Evolutionary conservation across 2,329 filamentous ascomycete species (phyloP), one percentile per base, ranked within the genome.

Genomic region (Apiospora aurea): DNA sequence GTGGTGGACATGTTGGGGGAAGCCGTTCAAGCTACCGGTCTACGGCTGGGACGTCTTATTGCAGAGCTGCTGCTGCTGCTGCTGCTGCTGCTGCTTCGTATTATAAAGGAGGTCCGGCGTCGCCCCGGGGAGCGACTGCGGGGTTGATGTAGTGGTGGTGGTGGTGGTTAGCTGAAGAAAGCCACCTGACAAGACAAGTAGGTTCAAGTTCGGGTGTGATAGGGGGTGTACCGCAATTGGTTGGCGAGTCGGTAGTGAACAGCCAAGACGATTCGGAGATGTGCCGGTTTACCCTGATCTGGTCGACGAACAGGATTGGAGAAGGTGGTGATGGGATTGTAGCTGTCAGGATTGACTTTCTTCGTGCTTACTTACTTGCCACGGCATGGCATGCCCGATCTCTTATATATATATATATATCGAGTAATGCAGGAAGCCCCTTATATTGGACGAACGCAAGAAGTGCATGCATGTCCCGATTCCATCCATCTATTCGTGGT

Each of bases 351-450:
- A 57, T 57, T 14, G 14, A 34, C 6, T 21, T 29, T 47, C 18
- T 7, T 38, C 26, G 26, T 38, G 29, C 14, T 38, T 61, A 38
- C 26, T 38, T 61, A 49, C 21, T 49, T n/a, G n/a, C 18, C 6
- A 7, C 21, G 7, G 6, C 53, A 34, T 18, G 53, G 29, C 8
- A 26, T 61, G 53, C 10, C 29, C 34, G 53, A 10, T 49, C 53
- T 38, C 29, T 38, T 61, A 61, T 61, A 61, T 53, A 53, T 61
- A 61, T 61, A 61, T 61, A 61, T 53, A 53, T 61, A 61, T 61
- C 53, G 34, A 29, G 26, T 34, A 61, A 38, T 21, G 18, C 7
- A 34, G 16, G 10, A 61, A 21, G n/a, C 29, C 29, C 11, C 18
- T 61, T 57, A 18, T 57, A 18, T 38, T 61, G 38, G 53, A 21